Evolutionary conservation across 371 early-diverging fungal genomes (phyloP), one percentile per base, ranked within the genome.

Genomic region (Dinochytrium kinnereticum): DNA sequence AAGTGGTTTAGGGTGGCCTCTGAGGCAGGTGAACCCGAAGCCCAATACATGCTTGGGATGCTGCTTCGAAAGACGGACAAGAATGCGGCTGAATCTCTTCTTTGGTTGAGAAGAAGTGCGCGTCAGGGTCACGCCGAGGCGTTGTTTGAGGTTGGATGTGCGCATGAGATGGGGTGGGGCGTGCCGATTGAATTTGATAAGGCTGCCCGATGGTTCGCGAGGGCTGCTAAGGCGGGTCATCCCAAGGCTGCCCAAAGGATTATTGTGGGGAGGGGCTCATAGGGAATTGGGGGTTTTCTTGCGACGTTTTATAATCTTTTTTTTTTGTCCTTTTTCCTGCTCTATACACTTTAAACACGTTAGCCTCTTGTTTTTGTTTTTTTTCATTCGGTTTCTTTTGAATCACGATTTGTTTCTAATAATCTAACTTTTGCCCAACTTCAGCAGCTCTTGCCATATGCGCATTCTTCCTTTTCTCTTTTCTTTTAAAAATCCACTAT

Each of bases 141-240:
- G 34, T 24, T 31, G 2, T 61, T 36, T 38, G 64, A 61, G 64
- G 64, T 61, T 13, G 64, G 64, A 17, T 21, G 7, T 13, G 64
- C 64, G 34, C 15, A 13, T 31, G 64, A 61, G 38, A 36, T 15
- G 7, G 64, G 64, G 34, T 36, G 7, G 7, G 64, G 64, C 10
- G 33, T 31, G 13, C 13, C 17, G 64, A 61, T 31, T 3, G 38
- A 61, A 17, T 31, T 38, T 38, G 38, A 28, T 2, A 38, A 31
- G 33, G 33, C 64, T 3, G 13, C 7, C 10, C 7, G 36, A 17
- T 61, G 64, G 64, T 61, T 36, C 34, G 64, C 33, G 64, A 61
- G 64, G 64, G 64, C 64, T 17, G 64, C 64, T 2, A 61, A 61
- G 64, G 64, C 36, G 19, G 64, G 64, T 13, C 64, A 61, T 33